Conservation (phyloP, 2,329 filamentous ascomycete species). For the Penicillium verrucosum region DNA sequence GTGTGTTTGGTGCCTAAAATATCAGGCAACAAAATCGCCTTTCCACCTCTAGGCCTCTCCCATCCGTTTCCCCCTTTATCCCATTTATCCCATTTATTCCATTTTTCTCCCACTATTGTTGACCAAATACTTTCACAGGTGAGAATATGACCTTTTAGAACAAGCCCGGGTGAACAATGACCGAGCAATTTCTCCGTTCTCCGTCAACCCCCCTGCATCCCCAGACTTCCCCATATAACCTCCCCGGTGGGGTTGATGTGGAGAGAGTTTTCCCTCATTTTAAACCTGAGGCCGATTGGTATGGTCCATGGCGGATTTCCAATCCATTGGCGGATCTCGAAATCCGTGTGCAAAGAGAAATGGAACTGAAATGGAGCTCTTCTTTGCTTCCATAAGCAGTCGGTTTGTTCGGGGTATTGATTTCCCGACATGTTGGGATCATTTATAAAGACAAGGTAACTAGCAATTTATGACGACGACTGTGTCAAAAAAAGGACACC, state of each 20-base stretch:
- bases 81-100: not conserved
- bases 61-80: not conserved
- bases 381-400: not conserved
- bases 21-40: not conserved
- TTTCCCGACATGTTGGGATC: not conserved
- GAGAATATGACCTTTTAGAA: not conserved
- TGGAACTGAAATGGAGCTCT: not conserved
- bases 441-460: not conserved
- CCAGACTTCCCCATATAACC: slow-evolving; percentile 4
- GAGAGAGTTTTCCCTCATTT: not conserved
- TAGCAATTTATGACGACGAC: not conserved
- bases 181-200: slow-evolving; percentile 23
- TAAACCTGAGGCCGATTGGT: not conserved
- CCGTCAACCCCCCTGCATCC: slow-evolving; percentile 4
- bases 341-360: not conserved
- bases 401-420: slow-evolving; percentile 1
- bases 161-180: slow-evolving; percentile 12
- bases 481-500: not conserved
- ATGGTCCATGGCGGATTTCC: not conserved
- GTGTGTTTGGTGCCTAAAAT: not conserved
- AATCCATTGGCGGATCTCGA: not conserved
- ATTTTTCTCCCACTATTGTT: not conserved
- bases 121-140: not conserved
- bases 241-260: not conserved
- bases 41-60: not conserved